A percentile compares a stretch with the other conserved stretches of the same genome.
These are phyloP conservation scores for Pontederia crassipes DNA, from an alignment of 176 grass and related monocot species.

Conservation along the genomic window DNA sequence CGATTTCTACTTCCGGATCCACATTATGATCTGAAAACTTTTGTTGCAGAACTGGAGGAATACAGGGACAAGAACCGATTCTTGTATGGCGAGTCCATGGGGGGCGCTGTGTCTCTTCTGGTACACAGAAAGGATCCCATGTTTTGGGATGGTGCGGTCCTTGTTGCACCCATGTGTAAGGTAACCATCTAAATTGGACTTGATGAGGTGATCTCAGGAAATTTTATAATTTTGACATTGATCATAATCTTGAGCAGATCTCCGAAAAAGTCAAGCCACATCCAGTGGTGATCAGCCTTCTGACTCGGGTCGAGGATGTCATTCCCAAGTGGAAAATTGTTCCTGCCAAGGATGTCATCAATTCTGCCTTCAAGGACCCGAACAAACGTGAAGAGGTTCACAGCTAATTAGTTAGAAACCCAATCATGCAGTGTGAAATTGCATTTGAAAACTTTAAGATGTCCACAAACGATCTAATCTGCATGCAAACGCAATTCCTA, in stretches of 20 bases:
- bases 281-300: conserved; percentile 32
- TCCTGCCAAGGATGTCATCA: conserved; percentile 43
- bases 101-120: conserved; percentile 51
- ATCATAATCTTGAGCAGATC: conserved; percentile 28
- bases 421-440: no score
- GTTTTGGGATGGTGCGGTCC: conserved; percentile 58
- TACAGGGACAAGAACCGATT: conserved; percentile 65
- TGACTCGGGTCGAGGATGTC: conserved; percentile 35
- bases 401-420: no score
- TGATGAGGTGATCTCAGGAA: not conserved
- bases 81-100: conserved; percentile 83
- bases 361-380: conserved; percentile 37
- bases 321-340: conserved; percentile 61
- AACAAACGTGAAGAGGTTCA: conserved; percentile 44
- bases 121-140: conserved; percentile 55
- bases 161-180: conserved; percentile 86
- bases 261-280: conserved; percentile 52
- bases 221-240: not conserved
- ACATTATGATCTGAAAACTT: not conserved
- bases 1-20: not conserved
- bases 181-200: conserved; percentile 1
- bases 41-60: conserved; percentile 33
- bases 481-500: no score
- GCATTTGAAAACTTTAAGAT: no score
- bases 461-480: no score